phyloP scores from a whole-genome alignment of 2,329 filamentous ascomycete genomes.

The Botrytis tulipae region DNA sequence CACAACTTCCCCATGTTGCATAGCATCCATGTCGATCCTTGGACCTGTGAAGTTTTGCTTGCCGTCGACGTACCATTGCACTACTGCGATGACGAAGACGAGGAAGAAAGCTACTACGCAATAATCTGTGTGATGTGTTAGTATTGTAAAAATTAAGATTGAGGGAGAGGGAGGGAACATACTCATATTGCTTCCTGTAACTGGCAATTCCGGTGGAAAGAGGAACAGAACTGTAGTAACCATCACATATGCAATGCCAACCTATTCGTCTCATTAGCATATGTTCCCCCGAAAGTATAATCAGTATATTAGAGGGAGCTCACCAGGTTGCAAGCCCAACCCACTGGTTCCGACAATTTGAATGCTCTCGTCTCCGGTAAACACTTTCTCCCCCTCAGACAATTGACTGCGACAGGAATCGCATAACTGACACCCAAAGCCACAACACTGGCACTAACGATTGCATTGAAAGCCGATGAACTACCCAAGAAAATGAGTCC shows the following conservation, averaged over 20 bases:
- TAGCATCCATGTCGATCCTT: slow-evolving; percentile 43
- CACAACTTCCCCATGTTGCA: slow-evolving; percentile 34
- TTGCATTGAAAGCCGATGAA: slow-evolving; percentile 66
- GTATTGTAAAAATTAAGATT: neutral
- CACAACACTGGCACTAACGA: slow-evolving; percentile 68
- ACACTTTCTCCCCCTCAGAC: slow-evolving; percentile 62
- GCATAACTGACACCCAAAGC: slow-evolving; percentile 70
- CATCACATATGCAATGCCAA: slow-evolving; percentile 56
- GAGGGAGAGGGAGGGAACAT: neutral
- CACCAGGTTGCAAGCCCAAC: slow-evolving; percentile 56
- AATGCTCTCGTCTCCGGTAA: slow-evolving; percentile 58
- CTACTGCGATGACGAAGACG: slow-evolving; percentile 41
- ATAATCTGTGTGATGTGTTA: slow-evolving; percentile 25
- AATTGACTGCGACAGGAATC: slow-evolving; percentile 69
- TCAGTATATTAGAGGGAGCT: slow-evolving; percentile 38
- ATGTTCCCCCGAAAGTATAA: slow-evolving; percentile 22
- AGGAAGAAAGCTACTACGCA: slow-evolving; percentile 44
- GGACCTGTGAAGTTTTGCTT: slow-evolving; percentile 54
- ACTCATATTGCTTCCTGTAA: slow-evolving; percentile 62
- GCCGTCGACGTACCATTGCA: slow-evolving; percentile 61
- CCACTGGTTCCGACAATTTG: slow-evolving; percentile 52
- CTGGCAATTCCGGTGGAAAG: slow-evolving; percentile 58
- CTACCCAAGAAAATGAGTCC: slow-evolving; percentile 67
- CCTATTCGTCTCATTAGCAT: slow-evolving; percentile 25
- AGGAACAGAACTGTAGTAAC: slow-evolving; percentile 63